Evolutionary conservation across 2,329 filamentous ascomycete species (phyloP), one percentile per base, ranked within the genome.

Genomic region (Pseudohalonectria lignicola): DNA sequence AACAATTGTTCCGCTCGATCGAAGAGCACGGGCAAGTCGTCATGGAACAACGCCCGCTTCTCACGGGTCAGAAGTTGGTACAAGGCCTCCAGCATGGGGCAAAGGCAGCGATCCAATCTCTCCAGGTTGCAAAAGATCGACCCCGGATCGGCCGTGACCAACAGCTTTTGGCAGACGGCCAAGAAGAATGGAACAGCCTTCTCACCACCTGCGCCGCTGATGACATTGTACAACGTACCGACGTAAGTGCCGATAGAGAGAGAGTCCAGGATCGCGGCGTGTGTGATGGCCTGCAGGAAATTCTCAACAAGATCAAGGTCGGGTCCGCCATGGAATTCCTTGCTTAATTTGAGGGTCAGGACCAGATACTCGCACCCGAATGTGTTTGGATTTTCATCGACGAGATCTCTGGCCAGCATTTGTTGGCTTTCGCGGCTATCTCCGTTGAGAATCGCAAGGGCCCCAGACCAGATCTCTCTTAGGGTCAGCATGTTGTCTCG

Each of bases 201-300:
- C 19, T 50, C 48, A 53, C 55, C 56, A 10, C 53, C 50, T 28
- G 55, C 39, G 5, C 60, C 60, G 6, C 49, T 39, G 5, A 61
- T 34, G 32, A 54, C 53, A 37, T 57, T 59, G 40, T 53, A 60
- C 17, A 64, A 48, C 0, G 40, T 42, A 2, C 56, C 55, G 1
- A 61, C 53, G 21, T 59, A 50, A 32, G 54, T 49, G 32, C 62
- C 62, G 13, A 64, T 46, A 0, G 62, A 53, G 10, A 55, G 49
- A 10, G 54, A 63, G 29, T 57, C 53, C 6, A 54, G 41, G 9
- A 64, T 49, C 3, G 48, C 46, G 3, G 46, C 40, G 17, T 64
- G 57, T 3, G 55, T 59, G 18, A 63, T 43, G 12, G 59, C 29
- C 5, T 48, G 35, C 26, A 63, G 59, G 6, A 63, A 45, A 0